A percentile compares a stretch with the other conserved stretches of the same genome.
phyloP scores from a whole-genome alignment of 306 rosid species.

The Acacia crassicarpa region DNA sequence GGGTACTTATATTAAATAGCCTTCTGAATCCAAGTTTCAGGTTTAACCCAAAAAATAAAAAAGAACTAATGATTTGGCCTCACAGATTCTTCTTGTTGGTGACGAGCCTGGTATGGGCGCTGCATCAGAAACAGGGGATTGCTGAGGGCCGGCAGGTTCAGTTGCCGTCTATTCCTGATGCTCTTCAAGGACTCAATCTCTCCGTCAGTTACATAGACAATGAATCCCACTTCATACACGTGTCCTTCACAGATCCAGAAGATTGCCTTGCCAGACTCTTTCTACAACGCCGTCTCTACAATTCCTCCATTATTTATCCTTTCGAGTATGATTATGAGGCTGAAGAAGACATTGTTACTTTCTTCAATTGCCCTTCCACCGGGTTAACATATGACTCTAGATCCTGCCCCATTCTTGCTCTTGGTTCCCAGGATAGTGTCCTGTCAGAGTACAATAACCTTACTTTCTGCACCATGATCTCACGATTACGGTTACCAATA shows the following conservation, averaged over 20 bases:
- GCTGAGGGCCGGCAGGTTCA: neutral
- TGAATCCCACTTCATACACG: neutral
- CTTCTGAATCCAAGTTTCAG: too few species aligned
- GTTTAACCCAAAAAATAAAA: too few species aligned
- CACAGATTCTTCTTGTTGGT: neutral
- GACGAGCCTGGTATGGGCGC: neutral
- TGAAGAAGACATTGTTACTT: neutral
- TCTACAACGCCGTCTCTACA: neutral
- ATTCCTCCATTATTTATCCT: neutral
- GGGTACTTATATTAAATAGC: neutral
- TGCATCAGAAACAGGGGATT: neutral
- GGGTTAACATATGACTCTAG: accelerated
- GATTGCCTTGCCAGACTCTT: neutral
- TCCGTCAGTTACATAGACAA: neutral
- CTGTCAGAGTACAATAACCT: too few species aligned
- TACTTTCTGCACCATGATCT: neutral
- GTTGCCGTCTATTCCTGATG: neutral
- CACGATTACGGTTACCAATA: neutral
- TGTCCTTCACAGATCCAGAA: neutral
- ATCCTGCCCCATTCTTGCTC: neutral
- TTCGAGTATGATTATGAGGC: neutral
- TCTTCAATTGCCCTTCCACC: conserved; percentile 8
- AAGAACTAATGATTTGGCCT: neutral
- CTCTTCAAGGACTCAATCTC: neutral
- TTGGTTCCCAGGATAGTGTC: neutral